Conservation (phyloP, 208 protist species). For the Paratrypanosoma confusum region DNA sequence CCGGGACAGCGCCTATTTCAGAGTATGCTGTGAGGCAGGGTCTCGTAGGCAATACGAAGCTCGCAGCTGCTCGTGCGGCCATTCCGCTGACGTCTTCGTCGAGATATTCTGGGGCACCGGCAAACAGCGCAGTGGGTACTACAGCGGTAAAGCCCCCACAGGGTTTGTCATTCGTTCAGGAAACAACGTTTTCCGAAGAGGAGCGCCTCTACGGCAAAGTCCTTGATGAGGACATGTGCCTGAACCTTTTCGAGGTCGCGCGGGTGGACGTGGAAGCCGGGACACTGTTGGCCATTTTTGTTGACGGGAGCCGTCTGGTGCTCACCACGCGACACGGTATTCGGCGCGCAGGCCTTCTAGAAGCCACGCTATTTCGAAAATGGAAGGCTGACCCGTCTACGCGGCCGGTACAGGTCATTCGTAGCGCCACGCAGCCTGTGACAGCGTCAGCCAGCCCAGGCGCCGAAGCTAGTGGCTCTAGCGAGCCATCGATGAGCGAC, state of each 20-base stretch:
- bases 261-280: conserved; percentile 34
- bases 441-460: not conserved
- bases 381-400: conserved; percentile 66
- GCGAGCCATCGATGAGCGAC: not conserved
- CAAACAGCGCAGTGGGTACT: too few species aligned
- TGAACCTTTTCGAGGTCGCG: conserved; percentile 44
- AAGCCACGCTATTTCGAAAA: conserved; percentile 30
- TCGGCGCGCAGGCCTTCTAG: conserved; percentile 64
- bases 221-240: conserved; percentile 34
- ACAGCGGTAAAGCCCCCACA: too few species aligned
- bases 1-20: too few species aligned
- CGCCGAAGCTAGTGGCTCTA: not conserved
- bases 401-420: conserved; percentile 29
- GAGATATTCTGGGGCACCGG: too few species aligned
- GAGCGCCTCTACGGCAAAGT: conserved; percentile 42
- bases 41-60: too few species aligned
- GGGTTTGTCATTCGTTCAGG: conserved; percentile 56
- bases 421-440: not conserved
- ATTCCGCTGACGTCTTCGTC: too few species aligned
- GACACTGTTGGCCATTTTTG: conserved; percentile 50
- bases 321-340: conserved; percentile 35
- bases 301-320: conserved; percentile 47
- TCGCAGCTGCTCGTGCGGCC: too few species aligned
- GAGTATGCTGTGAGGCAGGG: too few species aligned
- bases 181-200: conserved; percentile 25